Base-by-base conservation (phyloP, 495 filamentous ascomycete genomes). In the Hyaloscypha hepaticicola region DNA sequence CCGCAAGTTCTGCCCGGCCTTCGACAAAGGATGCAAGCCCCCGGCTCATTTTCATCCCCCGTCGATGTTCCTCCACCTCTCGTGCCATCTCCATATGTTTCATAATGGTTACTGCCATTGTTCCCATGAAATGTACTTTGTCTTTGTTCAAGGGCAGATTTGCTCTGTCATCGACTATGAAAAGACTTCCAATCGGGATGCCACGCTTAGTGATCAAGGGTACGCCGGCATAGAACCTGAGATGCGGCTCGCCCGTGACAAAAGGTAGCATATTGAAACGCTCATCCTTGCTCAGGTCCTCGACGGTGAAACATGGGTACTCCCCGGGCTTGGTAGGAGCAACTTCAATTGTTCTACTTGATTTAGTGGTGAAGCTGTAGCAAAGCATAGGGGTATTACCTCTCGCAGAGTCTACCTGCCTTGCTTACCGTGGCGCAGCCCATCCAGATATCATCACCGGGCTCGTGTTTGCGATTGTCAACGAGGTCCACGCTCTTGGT, bases 131-230 rank as follows among this genome's bases (percentile, higher is more conserved):
- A 52, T 75, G 69, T 6, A 74, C 76, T 57, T 78, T 73, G 3
- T 77, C 72, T 4, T 70, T 64, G 19, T 57, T 69, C 9, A 83
- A 66, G 3, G 77, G 77, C 6, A 78, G 67, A 9, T 80, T 75
- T 7, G 84, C 81, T 31, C 77, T 73, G 34, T 83, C 77, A 69
- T 92, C 89, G 5, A 90, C 69, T 14, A 91, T 78, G 60, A 87
- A 90, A 53, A 91, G 79, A 21, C 83, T 87, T 26, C 90, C 90
- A 66, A 93, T 87, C 27, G 88, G 86, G 69, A 90, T 83, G 11
- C 85, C 87, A 12, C 80, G 82, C 5, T 83, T 85, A 0, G 87
- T 90, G 5, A 87, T 82, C 27, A 94, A 80, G 0, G 88, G 87
- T 1, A 86, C 85, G 16, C 84, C 87, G 7, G 84, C 85, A 65